Evolutionary conservation across 371 early-diverging fungal genomes (phyloP), one percentile per base, ranked within the genome.

Genomic region (Syncephalis plumigaleata): DNA sequence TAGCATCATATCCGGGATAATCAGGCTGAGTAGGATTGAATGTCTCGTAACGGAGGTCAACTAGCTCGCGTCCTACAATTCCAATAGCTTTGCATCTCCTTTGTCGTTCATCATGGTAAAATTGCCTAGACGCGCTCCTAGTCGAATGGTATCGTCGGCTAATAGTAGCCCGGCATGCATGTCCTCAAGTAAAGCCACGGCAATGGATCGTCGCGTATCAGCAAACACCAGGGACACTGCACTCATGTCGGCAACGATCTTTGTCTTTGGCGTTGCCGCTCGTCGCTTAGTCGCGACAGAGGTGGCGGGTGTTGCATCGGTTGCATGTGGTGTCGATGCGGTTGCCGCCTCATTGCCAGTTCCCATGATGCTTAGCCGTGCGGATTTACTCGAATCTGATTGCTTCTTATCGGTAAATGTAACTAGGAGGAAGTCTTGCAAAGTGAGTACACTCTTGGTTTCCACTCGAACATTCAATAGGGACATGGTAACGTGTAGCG

Each of bases 21-120:
- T 82, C 84, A 17, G 47, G 50, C 9, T 61, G n/a, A 1, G 55
- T 42, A 16, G 55, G 49, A 26, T 61, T 60, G 60, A 70, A 90
- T 0, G 87, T 87, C 51, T 88, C 83, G 58, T 83, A 93, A 2
- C 67, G 66, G 45, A 97, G 77, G 51, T 87, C 83, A 7, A 89
- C 90, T 16, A 89, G 64, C 46, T 92, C 84, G 36, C 85, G 80
- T 5, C 91, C 91, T 57, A 90, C 85, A 48, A 95, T 87, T 0
- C 74, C 72, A 96, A 57, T 9, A 93, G 65, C 47, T 80, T 64
- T 26, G 67, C 63, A 43, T 55, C 47, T 1, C 55, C 22, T 25
- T 39, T 39, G 2, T 16, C 45, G 27, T 56, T 55, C 22, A 49
- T 39, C 15, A 93, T 55, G 3, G 75, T 72, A 20, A 95, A 71